Evolutionary conservation across 148 eudicot genomes (phyloP), one percentile per base, ranked within the genome.

Genomic region (Persicaria tinctoria): DNA sequence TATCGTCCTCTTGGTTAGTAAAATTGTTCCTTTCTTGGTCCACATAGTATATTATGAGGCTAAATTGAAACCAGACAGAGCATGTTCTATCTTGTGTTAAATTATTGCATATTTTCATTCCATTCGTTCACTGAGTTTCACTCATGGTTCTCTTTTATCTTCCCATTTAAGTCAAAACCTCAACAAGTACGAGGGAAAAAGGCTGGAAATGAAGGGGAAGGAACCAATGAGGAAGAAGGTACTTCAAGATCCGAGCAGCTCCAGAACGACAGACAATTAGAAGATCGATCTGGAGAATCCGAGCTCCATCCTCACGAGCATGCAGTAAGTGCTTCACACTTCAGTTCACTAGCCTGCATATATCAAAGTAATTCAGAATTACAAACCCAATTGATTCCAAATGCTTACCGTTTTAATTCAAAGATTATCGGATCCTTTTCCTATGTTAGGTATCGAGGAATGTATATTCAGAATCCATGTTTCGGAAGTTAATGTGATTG

Each of bases 151-250:
- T 51, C 5, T 74, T 16, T 53, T 59, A 53, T 69, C 68, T 63
- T 55, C 48, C 20, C 45, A 23, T 77, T 48, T 54, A 82, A 94
- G 98, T 80, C 84, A 70, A 94, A 90, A 78, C 27, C 86, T 76
- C 75, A 82, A 68, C 97, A 82, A 75, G 46, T 81, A 68, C 87
- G 90, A 66, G 86, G 76, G 27, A 91, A 87, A 85, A 94, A 83
- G 82, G 79, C 76, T 76, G 95, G 87, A 56, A 85, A 82, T 76
- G 98, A 87, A 76, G 89, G 86, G 48, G 91, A 94, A 49, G 74
- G 63, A 7, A 70, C 77, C 69, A 50, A 73, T 69, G 91, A 88
- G 73, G 93, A 80, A 79, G 92, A 87, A 77, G 96, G 86, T 57
- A 81, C 84, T 74, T 85, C 85, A 71, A 82, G 83, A 44, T 82